Conservation (phyloP, 179 eudicot genomes). For the Dionaea muscipula region DNA sequence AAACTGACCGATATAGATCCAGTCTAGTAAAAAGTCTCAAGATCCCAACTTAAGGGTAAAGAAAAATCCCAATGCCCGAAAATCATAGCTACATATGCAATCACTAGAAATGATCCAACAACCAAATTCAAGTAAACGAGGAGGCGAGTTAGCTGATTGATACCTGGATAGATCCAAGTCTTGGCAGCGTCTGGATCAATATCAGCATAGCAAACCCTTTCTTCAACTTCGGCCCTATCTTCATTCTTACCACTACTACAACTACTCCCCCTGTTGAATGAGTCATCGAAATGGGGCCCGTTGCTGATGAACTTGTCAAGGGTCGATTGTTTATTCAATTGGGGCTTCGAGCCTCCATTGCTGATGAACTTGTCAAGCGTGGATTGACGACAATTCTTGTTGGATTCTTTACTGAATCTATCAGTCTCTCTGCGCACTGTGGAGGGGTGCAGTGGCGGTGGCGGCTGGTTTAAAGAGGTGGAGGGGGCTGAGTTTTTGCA, state of each 20-base stretch:
- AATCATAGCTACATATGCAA: too few species aligned
- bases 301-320: slow-evolving; percentile 21
- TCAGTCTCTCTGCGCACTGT: not conserved
- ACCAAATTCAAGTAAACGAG: not conserved
- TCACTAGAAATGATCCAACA: not conserved
- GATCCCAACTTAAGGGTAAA: too few species aligned
- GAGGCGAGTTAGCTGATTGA: not conserved
- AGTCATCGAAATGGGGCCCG: slow-evolving; percentile 5
- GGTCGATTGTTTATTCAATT: slow-evolving; percentile 16
- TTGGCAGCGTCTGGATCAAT: slow-evolving; percentile 71
- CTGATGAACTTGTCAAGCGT: slow-evolving; percentile 28
- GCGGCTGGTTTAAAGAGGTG: slow-evolving; percentile 8
- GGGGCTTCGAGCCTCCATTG: slow-evolving; percentile 10
- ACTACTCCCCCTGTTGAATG: slow-evolving; percentile 3
- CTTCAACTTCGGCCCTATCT: slow-evolving; percentile 19
- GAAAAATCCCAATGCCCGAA: too few species aligned
- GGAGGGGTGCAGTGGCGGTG: slow-evolving; percentile 8
- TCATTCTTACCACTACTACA: slow-evolving; percentile 5
- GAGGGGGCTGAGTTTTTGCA: slow-evolving; percentile 22
- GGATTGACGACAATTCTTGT: slow-evolving; percentile 18
- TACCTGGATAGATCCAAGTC: slow-evolving; percentile 94
- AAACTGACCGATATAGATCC: too few species aligned
- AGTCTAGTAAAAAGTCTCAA: too few species aligned
- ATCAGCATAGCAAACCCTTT: slow-evolving; percentile 19
- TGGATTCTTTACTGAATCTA: not conserved